These are phyloP conservation scores for Plasmodium vivax DNA, from an alignment of 169 alveolate species.

Conservation along the genomic window DNA sequence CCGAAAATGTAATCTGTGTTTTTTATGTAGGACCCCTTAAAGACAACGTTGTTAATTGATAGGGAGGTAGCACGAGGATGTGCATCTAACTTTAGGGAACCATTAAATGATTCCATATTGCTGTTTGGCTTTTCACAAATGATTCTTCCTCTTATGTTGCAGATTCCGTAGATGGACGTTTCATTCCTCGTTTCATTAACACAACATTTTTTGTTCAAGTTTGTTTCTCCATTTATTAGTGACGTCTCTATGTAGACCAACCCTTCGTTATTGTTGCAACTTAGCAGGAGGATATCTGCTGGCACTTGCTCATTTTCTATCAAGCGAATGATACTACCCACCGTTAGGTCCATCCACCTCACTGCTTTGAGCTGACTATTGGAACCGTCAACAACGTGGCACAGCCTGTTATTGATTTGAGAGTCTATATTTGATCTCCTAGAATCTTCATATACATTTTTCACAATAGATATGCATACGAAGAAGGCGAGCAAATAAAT, in stretches of 20 bases:
- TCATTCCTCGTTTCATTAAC: conserved; percentile 82
- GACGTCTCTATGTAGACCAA: conserved; percentile 82
- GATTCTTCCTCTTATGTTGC: conserved; percentile 81
- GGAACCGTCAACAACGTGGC: conserved; percentile 78
- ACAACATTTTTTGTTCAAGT: conserved; percentile 81
- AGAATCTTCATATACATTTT: conserved; percentile 75
- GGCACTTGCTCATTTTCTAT: conserved; percentile 85
- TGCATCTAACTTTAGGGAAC: conserved; percentile 82
- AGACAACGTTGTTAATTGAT: conserved; percentile 79
- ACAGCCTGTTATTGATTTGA: conserved; percentile 79
- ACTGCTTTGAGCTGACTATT: conserved; percentile 77
- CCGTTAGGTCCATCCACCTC: conserved; percentile 78
- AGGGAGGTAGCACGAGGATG: conserved; percentile 84
- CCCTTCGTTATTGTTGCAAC: conserved; percentile 84
- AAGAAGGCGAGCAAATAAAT: conserved; percentile 75
- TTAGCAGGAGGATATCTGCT: conserved; percentile 81
- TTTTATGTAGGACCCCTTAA: conserved; percentile 83
- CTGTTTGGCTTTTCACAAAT: conserved; percentile 84
- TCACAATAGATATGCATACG: conserved; percentile 76
- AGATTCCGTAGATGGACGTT: conserved; percentile 80
- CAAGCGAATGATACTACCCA: conserved; percentile 84
- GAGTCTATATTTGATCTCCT: conserved; percentile 79
- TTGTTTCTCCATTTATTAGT: conserved; percentile 80
- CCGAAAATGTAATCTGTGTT: conserved; percentile 84
- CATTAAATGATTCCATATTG: conserved; percentile 83